Base-by-base conservation (phyloP, 1,139 yeast species). In the Saccharomyces hybrid region DNA sequence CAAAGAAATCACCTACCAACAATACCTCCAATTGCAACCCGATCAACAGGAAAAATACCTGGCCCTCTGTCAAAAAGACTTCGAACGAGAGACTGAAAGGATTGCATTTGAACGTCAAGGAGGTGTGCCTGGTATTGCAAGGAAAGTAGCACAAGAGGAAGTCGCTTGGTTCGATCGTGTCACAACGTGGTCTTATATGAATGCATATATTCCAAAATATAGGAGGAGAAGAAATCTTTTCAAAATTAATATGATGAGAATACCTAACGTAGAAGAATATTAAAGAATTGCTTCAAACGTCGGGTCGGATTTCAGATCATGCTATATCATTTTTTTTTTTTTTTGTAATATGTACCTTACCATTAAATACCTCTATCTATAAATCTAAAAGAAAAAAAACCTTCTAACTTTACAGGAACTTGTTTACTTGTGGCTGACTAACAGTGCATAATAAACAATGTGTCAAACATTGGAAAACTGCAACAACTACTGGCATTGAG, bases 151-250 rank as follows among this genome's bases (percentile, higher is more conserved):
- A 5, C 51, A 50, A 28, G 50, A 53, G 16, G 56, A 56, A 28
- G 56, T 56, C 5, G 55, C 53, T 46, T 56, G 56, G 54, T 48
- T 56, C 16, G 51, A 56, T 42, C 54, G 59, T 23, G 51, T 53
- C 5, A 56, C 59, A 4, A 55, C 55, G 13, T 56, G 59, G 59
- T 56, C 59, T 8, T 56, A 53, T 47, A 46, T 56, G 23, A 55
- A 56, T 34, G 59, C 59, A 8, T 55, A 56, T 27, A 51, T 47
- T 27, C 57, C 59, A 9, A 41, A 44, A 23, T 47, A 48, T 5
- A 55, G 52, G 5, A 46, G 48, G 4, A 25, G 4, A 8, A 46
- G 29, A 46, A 46, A 25, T 4, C 20, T 34, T 34, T 1, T 34
- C 2, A 34, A 34, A 8, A 34, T 34, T 9, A 9, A 34, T 14